phyloP scores from a whole-genome alignment of 2,329 filamentous ascomycete genomes.

The Zymoseptoria passerinii region DNA sequence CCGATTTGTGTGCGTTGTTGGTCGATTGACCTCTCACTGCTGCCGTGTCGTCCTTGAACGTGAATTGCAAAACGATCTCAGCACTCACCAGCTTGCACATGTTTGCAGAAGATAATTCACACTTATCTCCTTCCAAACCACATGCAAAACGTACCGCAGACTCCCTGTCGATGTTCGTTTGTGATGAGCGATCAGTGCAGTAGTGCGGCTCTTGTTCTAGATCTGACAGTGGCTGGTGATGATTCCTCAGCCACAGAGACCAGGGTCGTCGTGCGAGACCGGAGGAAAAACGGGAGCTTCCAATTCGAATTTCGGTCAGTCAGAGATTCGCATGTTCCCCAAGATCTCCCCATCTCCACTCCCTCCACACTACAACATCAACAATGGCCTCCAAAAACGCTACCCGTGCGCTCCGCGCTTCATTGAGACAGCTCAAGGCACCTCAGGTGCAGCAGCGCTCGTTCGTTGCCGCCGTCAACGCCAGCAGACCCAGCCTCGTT shows the following conservation, averaged over 20 bases:
- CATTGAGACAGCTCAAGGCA: slow-evolving; percentile 47
- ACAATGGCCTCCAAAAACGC: slow-evolving; percentile 69
- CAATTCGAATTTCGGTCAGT: slow-evolving; percentile 1
- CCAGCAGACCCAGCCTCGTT: slow-evolving; percentile 37
- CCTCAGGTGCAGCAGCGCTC: slow-evolving; percentile 48
- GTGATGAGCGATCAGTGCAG: neutral
- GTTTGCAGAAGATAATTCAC: neutral
- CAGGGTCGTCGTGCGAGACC: neutral
- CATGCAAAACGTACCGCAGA: neutral
- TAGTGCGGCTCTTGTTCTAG: neutral
- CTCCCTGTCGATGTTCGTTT: neutral
- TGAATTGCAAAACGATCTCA: neutral
- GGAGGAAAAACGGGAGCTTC: neutral
- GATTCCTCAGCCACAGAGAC: neutral
- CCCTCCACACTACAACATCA: slow-evolving; percentile 1
- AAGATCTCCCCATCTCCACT: slow-evolving; percentile 1
- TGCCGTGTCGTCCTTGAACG: neutral
- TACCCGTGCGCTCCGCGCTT: slow-evolving; percentile 52
- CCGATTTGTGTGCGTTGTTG: neutral
- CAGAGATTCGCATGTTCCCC: neutral
- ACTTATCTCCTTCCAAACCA: neutral
- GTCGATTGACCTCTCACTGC: neutral
- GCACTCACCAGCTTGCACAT: neutral
- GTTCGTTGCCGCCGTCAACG: slow-evolving; percentile 50
- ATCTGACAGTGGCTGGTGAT: neutral